Percentiles rank a stretch among this genome's conserved stretches.
phyloP scores from a whole-genome alignment of 192 early-diverging fungal genomes.

The Backusella luteola region DNA sequence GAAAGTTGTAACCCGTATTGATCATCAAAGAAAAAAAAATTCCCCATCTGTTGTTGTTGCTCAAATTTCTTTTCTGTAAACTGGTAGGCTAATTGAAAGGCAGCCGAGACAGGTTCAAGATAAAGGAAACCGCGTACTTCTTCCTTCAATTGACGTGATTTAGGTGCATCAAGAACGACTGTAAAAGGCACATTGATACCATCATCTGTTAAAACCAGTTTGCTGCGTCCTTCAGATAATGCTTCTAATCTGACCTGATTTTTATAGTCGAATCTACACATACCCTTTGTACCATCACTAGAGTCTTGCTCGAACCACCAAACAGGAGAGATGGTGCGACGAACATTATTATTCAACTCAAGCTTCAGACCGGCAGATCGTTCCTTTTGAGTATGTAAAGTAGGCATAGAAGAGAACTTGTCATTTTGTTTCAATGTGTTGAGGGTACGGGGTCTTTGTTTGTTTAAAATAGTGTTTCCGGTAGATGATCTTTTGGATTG shows the following conservation, averaged over 20 bases:
- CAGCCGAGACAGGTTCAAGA: slow-evolving; percentile 5
- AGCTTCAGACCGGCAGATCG: not conserved
- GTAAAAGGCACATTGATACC: slow-evolving; percentile 14
- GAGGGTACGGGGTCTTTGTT: not conserved
- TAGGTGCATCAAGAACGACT: slow-evolving; percentile 5
- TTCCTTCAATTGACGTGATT: slow-evolving; percentile 6
- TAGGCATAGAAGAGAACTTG: not conserved
- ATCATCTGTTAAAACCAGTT: slow-evolving; percentile 17
- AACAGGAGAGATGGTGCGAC: slow-evolving; percentile 19
- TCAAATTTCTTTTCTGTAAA: slow-evolving; percentile 1
- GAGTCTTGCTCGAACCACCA: slow-evolving; percentile 33
- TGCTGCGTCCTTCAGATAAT: slow-evolving; percentile 18
- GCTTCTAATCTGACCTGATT: slow-evolving; percentile 36
- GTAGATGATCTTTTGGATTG: slow-evolving; percentile 6
- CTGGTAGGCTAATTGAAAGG: not conserved
- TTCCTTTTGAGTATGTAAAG: not conserved
- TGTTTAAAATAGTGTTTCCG: not conserved
- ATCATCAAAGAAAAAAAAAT: not conserved
- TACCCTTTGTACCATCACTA: slow-evolving; percentile 25
- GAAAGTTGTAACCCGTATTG: not conserved
- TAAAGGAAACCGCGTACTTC: slow-evolving; percentile 21
- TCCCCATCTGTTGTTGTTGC: not conserved
- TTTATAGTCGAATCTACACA: slow-evolving; percentile 28
- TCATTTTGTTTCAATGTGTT: slow-evolving; percentile 3
- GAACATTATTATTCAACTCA: slow-evolving; percentile 19